Evolutionary conservation across 108 stramenopile genomes (phyloP), one percentile per base, ranked within the genome.

Genomic region (Phaeodactylum tricornutum): DNA sequence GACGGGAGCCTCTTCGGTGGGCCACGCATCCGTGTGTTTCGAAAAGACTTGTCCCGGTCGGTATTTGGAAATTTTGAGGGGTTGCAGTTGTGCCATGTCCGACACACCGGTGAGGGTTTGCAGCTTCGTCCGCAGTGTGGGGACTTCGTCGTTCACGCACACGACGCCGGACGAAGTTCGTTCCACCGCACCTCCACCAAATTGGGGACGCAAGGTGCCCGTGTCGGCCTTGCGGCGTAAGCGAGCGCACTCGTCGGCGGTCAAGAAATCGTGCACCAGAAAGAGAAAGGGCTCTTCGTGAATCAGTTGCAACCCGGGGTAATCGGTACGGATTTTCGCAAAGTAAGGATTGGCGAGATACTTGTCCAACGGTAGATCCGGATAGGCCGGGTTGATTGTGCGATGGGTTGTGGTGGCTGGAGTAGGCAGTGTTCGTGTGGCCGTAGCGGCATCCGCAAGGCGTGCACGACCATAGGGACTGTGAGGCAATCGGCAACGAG

Each of bases 281-380:
- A 55, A 55, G 42, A 55, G 24, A 42, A 25, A 55, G 6, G 53
- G 53, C 28, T 44, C 42, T 43, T 55, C 53, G n/a, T 55, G 53
- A 14, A 55, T 55, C 23, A 55, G 27, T 29, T 44, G 53, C 17
- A 55, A 42, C 24, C 32, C 32, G 3, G 53, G 53, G 17, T 55
- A 55, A 24, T 8, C 25, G 5, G 25, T 4, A 55, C 43, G 42
- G 6, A 55, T 55, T 7, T 6, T 42, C 4, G 24, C 25, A 28
- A 55, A 55, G 50, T 51, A 51, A 15, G 50, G 50, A 37, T 51
- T 51, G 50, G 50, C 9, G 12, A 51, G 6, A 37, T 51, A 51
- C 11, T 38, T 35, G 36, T 51, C 50, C 32, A 51, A 51, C 6
- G 50, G 50, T n/a, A 36, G 17, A 19, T 51, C 50, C 15, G 50